A percentile compares a stretch with the other conserved stretches of the same genome.
Conservation (phyloP, 805 yeast genomes). For the Kodamaea lidongshanica region DNA sequence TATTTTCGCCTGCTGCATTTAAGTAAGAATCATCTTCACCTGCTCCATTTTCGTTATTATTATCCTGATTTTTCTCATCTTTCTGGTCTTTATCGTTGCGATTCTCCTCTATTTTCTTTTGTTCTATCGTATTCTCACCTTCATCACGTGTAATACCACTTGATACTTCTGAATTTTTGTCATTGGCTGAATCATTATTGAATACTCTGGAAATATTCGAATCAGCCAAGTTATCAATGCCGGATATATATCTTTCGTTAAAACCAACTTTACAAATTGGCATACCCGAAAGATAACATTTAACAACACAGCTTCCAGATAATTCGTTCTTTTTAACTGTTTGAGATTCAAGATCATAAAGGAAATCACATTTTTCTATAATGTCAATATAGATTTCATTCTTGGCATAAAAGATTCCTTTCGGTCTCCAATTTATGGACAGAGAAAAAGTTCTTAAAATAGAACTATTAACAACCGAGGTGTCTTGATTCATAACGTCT, state of each 20-base stretch:
- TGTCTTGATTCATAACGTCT: conserved; percentile 22
- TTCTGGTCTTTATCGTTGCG: no score
- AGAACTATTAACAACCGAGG: conserved; percentile 49
- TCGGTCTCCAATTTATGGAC: conserved; percentile 41
- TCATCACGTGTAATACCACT: background rate
- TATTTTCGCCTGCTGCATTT: no score
- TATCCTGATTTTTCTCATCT: no score
- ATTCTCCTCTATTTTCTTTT: background rate
- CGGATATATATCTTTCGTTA: conserved; percentile 32
- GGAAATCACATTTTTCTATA: conserved; percentile 33
- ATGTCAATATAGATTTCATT: conserved; percentile 40
- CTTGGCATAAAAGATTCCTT: conserved; percentile 39
- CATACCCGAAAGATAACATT: conserved; percentile 40
- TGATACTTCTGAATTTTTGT: conserved; percentile 1
- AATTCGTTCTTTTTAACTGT: conserved; percentile 28
- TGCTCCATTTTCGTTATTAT: no score
- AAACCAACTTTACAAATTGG: conserved; percentile 38
- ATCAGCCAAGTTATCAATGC: conserved; percentile 18
- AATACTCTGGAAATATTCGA: conserved; percentile 10
- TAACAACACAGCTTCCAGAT: conserved; percentile 29
- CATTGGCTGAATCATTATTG: conserved; percentile 9
- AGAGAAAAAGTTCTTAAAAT: conserved; percentile 73
- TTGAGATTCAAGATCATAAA: conserved; percentile 26
- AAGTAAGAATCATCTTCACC: no score
- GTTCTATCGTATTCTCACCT: background rate